Conservation (phyloP, 2,329 filamentous ascomycete species). For the Xylariaceae sp. region DNA sequence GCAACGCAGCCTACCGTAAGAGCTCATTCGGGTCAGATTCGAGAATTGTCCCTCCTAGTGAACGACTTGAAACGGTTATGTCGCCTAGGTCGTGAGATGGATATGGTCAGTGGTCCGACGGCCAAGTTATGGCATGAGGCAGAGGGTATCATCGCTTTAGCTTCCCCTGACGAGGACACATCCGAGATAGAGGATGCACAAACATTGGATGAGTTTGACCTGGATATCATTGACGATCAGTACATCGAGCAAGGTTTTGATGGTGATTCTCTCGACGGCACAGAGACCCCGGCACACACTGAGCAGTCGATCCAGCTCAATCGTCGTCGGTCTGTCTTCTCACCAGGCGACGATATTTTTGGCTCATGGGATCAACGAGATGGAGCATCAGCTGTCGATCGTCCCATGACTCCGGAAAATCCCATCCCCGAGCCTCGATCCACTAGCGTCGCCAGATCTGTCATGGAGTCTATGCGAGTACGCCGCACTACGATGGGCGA, state of each 20-base stretch:
- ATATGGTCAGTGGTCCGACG: conserved; percentile 60
- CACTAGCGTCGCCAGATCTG: conserved; percentile 55
- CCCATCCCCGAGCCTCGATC: conserved; percentile 37
- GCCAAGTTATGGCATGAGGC: conserved; percentile 73
- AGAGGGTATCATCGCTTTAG: conserved; percentile 83
- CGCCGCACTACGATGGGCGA: conserved; percentile 43
- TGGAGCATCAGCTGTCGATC: conserved; percentile 34
- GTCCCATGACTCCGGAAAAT: conserved; percentile 42
- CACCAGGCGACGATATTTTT: conserved; percentile 66
- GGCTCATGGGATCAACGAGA: conserved; percentile 48
- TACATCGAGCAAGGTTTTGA: conserved; percentile 50
- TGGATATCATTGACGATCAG: conserved; percentile 41
- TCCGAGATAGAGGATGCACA: conserved; percentile 27
- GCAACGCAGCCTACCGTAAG: conserved; percentile 80
- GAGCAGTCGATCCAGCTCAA: conserved; percentile 45
- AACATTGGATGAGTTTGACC: conserved; percentile 39
- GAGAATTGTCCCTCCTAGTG: conserved; percentile 76
- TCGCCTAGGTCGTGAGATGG: conserved; percentile 65
- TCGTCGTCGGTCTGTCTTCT: conserved; percentile 61
- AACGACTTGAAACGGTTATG: conserved; percentile 79
- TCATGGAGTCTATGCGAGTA: conserved; percentile 63
- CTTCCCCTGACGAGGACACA: conserved; percentile 62
- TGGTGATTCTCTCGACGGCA: conserved; percentile 41
- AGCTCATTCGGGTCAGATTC: conserved; percentile 78
- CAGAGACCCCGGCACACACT: conserved; percentile 40